Percentiles rank a stretch among this genome's conserved stretches.
Evolutionary conservation across 1,284 basidiomycete genomes (phyloP).

Genomic region (Fomitopsis pinicola): DNA sequence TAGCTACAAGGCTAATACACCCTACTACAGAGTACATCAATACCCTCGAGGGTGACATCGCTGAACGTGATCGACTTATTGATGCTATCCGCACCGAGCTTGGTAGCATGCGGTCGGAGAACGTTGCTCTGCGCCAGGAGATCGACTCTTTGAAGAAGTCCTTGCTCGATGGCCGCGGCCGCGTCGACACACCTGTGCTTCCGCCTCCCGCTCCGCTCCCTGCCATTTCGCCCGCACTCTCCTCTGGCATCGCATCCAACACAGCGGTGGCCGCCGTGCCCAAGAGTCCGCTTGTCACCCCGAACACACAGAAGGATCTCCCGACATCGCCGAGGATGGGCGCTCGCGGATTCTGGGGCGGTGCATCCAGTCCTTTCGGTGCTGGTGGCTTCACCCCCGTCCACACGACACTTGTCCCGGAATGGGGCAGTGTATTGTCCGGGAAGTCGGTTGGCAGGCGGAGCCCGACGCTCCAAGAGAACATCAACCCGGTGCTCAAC

Average conservation of each 20-base stretch:
- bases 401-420: conserved; percentile 79
- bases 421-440: conserved; percentile 31
- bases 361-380: conserved; percentile 37
- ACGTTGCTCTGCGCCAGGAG: conserved; percentile 80
- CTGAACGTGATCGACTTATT: conserved; percentile 88
- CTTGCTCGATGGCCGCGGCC: conserved; percentile 57
- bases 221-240: conserved; percentile 24
- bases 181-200: conserved; percentile 32
- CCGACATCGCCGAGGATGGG: conserved; percentile 56
- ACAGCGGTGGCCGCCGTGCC: conserved; percentile 21
- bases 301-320: conserved; percentile 84
- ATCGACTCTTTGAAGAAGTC: conserved; percentile 80
- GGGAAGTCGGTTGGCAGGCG: conserved; percentile 27
- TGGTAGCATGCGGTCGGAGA: conserved; percentile 76
- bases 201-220: conserved; percentile 44
- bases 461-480: conserved; percentile 54
- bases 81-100: conserved; percentile 86
- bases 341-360: conserved; percentile 70
- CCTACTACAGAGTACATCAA: conserved; percentile 81
- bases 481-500: conserved; percentile 79
- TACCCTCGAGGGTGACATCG: conserved; percentile 90
- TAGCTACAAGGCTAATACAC: not conserved
- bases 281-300: conserved; percentile 45
- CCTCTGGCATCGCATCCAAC: conserved; percentile 18
- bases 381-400: conserved; percentile 78